Percentiles rank a stretch among this genome's conserved stretches.
Conservation (phyloP, 805 yeast genomes). For the Hanseniaspora guilliermondii region DNA sequence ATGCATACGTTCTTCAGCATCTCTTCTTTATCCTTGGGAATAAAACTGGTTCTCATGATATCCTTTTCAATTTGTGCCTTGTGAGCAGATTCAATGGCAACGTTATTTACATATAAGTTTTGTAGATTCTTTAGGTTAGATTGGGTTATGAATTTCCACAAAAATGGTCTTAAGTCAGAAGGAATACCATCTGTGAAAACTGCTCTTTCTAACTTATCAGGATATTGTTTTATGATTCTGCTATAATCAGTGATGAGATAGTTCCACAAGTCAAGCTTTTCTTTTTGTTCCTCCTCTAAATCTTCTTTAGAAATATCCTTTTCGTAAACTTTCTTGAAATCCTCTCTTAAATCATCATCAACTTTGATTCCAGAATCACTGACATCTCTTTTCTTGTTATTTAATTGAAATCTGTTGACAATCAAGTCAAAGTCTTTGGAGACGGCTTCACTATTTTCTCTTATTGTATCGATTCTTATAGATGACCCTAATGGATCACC, state of each 20-base stretch:
- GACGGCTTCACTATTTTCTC: conserved; percentile 8
- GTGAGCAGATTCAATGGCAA: conserved; percentile 49
- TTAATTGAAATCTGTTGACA: conserved; percentile 9
- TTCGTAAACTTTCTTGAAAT: neutral
- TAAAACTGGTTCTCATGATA: conserved; percentile 72
- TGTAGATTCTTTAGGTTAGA: conserved; percentile 49
- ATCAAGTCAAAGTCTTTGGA: conserved; percentile 13
- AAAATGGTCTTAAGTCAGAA: conserved; percentile 67
- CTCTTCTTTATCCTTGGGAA: conserved; percentile 46
- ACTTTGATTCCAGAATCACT: conserved; percentile 10
- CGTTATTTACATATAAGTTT: conserved; percentile 26
- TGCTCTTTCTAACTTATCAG: conserved; percentile 46
- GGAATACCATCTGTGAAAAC: conserved; percentile 67
- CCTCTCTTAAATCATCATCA: neutral
- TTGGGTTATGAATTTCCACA: conserved; percentile 82
- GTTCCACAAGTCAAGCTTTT: conserved; percentile 65
- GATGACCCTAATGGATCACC: neutral
- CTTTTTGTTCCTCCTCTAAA: conserved; percentile 30
- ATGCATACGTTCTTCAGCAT: conserved; percentile 64
- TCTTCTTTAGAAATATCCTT: conserved; percentile 13
- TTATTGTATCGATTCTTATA: conserved; percentile 5
- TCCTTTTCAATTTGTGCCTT: conserved; percentile 73
- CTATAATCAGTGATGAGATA: conserved; percentile 65
- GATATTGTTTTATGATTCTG: conserved; percentile 48
- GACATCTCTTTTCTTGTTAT: neutral